These are phyloP conservation scores for Bolboschoenoplectus hybrid DNA, from an alignment of 202 grass and related monocot genomes.

Conservation along the genomic window DNA sequence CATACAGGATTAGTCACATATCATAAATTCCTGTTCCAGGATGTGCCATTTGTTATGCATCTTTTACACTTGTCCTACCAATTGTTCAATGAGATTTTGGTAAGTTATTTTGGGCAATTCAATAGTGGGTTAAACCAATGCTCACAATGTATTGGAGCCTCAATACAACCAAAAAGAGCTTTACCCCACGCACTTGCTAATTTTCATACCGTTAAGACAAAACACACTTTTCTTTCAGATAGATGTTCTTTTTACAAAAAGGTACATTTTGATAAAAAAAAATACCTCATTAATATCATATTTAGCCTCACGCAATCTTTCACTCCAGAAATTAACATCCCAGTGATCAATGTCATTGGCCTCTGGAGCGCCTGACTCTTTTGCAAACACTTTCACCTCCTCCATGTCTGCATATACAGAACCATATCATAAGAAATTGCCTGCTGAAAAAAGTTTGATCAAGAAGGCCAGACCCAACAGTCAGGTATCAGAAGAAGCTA, in stretches of 20 bases:
- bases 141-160: neutral
- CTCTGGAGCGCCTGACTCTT: conserved; percentile 75
- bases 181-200: neutral
- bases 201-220: neutral
- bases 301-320: conserved; percentile 88
- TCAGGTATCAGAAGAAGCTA: neutral
- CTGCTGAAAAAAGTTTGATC: neutral
- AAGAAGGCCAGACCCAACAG: neutral
- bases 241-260: neutral
- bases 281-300: conserved; percentile 97
- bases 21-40: neutral
- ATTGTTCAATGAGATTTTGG: neutral
- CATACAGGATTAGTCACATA: conserved; percentile 7
- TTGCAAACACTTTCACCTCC: conserved; percentile 74
- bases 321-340: conserved; percentile 96
- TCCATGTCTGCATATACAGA: conserved; percentile 78
- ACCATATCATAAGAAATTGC: conserved; percentile 19
- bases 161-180: neutral
- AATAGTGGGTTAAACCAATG: neutral
- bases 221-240: neutral
- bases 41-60: neutral
- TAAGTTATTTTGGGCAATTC: conserved; percentile 3
- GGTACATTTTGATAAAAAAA: neutral
- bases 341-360: conserved; percentile 81
- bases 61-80: neutral